Percentiles rank a stretch among this genome's conserved stretches.
Conservation (phyloP, 2,329 filamentous ascomycete species). For the Fusarium piperis region DNA sequence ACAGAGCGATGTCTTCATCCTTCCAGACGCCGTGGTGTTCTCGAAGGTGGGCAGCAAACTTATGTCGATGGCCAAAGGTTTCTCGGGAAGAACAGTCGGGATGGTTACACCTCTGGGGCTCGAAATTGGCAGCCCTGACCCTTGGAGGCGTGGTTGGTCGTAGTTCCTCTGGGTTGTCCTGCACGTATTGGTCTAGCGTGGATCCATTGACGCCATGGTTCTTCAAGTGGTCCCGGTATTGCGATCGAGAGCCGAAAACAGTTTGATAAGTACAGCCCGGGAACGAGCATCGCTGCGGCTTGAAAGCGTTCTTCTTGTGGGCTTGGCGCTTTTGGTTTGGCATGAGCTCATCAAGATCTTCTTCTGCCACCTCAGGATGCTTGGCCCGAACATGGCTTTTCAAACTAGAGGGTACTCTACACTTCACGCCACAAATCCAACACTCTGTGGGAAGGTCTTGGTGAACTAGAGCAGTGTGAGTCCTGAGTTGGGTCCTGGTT, state of each 20-base stretch:
- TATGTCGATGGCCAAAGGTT: neutral
- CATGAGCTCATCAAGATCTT: neutral
- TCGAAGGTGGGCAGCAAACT: neutral
- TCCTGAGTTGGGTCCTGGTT: neutral
- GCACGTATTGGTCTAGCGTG: neutral
- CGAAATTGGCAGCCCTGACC: neutral
- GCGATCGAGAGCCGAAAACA: neutral
- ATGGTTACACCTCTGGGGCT: neutral
- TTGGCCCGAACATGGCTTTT: neutral
- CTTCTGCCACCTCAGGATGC: neutral
- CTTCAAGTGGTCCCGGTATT: neutral
- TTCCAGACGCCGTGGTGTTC: neutral
- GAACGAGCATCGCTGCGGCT: neutral
- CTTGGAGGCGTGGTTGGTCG: neutral
- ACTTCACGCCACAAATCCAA: neutral
- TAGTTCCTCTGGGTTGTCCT: neutral
- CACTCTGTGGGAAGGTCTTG: neutral
- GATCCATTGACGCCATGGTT: neutral
- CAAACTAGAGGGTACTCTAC: neutral
- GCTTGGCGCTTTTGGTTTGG: neutral
- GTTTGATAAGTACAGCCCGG: neutral
- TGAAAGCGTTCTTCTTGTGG: neutral
- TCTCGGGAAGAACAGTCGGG: neutral
- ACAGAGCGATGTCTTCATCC: neutral
- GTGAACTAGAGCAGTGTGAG: neutral